A percentile compares a stretch with the other conserved stretches of the same genome.
Evolutionary conservation across 192 early-diverging fungal genomes (phyloP).

Genomic region (Rhizophagus prolifer): DNA sequence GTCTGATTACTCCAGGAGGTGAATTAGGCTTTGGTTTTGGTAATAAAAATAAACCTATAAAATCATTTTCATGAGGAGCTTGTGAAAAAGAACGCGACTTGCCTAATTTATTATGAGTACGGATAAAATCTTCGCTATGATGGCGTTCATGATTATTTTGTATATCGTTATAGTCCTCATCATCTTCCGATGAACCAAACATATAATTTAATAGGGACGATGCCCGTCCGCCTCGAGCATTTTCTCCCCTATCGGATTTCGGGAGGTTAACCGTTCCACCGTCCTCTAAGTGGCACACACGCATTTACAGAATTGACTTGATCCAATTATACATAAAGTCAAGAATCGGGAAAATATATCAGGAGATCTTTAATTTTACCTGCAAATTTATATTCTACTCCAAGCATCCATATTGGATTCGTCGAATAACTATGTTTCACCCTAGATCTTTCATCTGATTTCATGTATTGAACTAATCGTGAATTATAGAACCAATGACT

Average conservation of each 20-base stretch:
- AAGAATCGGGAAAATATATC: neutral
- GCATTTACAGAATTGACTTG: constrained; percentile 6
- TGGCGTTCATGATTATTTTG: neutral
- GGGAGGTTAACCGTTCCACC: constrained; percentile 11
- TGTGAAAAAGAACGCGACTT: constrained; percentile 16
- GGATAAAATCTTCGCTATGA: neutral
- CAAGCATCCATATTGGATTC: constrained; percentile 44
- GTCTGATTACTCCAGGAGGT: neutral
- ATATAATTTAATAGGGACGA: constrained; percentile 25
- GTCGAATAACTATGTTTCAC: constrained; percentile 36
- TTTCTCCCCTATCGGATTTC: constrained; percentile 12
- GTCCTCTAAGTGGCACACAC: constrained; percentile 17
- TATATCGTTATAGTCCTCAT: constrained; percentile 23
- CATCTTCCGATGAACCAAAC: constrained; percentile 26
- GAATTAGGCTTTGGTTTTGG: neutral
- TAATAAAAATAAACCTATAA: no score
- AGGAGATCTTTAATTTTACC: constrained; percentile 15
- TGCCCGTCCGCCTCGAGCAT: constrained; percentile 15
- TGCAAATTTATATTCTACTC: constrained; percentile 36
- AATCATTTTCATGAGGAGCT: neutral
- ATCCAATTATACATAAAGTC: neutral
- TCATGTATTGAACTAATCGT: constrained; percentile 41
- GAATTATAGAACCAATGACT: constrained; percentile 48
- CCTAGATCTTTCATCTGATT: constrained; percentile 37
- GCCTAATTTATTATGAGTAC: neutral